phyloP scores from a whole-genome alignment of 305 asterid genomes.

The Fraxinus xanthoxyloides region DNA sequence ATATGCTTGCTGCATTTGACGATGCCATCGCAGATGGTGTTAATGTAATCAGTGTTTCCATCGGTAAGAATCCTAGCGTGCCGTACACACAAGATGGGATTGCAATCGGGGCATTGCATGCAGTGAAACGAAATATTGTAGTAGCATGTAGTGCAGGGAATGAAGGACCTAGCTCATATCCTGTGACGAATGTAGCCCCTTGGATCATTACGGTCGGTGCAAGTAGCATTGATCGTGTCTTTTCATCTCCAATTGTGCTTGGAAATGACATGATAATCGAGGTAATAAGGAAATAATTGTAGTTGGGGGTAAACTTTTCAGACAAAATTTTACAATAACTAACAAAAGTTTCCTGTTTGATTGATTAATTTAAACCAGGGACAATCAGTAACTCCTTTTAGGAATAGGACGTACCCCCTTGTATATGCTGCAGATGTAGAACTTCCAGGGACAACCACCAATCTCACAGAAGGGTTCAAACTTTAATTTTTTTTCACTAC shows the following conservation, averaged over 20 bases:
- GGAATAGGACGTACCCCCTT: slow-evolving; percentile 27
- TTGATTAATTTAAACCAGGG: slow-evolving; percentile 28
- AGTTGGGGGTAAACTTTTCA: neutral
- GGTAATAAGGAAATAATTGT: slow-evolving; percentile 13
- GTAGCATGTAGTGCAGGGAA: slow-evolving; percentile 49
- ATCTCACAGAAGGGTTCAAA: slow-evolving; percentile 24
- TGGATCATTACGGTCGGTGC: slow-evolving; percentile 54
- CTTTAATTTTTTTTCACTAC: neutral
- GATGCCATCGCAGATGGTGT: slow-evolving; percentile 59
- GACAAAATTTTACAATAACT: neutral
- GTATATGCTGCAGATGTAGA: slow-evolving; percentile 40
- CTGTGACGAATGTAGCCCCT: slow-evolving; percentile 40
- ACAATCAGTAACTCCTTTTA: slow-evolving; percentile 36
- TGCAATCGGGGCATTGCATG: slow-evolving; percentile 43
- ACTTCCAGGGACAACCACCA: slow-evolving; percentile 32
- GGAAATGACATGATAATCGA: slow-evolving; percentile 28
- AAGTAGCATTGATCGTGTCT: slow-evolving; percentile 38
- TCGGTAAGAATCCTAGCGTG: neutral
- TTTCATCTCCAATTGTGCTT: slow-evolving; percentile 31
- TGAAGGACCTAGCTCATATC: slow-evolving; percentile 23
- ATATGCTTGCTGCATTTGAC: slow-evolving; percentile 43
- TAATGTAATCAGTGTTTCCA: slow-evolving; percentile 37
- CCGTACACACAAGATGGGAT: slow-evolving; percentile 17
- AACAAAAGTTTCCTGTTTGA: neutral
- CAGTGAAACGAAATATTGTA: slow-evolving; percentile 29